phyloP scores from a whole-genome alignment of 192 early-diverging fungal species.

The Coemansia sp. region DNA sequence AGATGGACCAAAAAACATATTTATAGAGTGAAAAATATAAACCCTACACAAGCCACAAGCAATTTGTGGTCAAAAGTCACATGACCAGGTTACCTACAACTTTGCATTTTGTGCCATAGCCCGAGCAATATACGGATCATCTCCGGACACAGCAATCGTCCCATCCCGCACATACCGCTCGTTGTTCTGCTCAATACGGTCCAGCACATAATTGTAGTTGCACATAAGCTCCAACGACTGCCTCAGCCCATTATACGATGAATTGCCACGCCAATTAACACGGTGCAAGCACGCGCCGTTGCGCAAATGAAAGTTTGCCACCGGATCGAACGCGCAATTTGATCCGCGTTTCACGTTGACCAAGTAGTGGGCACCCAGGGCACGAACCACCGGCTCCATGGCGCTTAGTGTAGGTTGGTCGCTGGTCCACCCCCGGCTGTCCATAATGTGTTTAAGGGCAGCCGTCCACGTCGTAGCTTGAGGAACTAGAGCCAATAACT shows the following conservation, averaged over 20 bases:
- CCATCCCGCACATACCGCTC: conserved; percentile 67
- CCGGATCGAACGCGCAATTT: conserved; percentile 77
- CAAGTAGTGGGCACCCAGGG: conserved; percentile 50
- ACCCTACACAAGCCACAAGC: background rate
- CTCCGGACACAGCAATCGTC: conserved; percentile 56
- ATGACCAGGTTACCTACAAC: conserved; percentile 18
- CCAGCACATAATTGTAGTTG: conserved; percentile 85
- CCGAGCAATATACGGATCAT: conserved; percentile 30
- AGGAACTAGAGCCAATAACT: conserved; percentile 22
- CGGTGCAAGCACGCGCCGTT: conserved; percentile 89
- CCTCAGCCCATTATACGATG: conserved; percentile 73
- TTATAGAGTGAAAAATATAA: no score
- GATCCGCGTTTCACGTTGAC: conserved; percentile 32
- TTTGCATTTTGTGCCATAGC: conserved; percentile 12
- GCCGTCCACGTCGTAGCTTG: conserved; percentile 35
- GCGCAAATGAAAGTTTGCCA: conserved; percentile 93
- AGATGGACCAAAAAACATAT: no score
- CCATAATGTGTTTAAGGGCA: conserved; percentile 37
- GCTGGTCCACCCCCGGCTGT: conserved; percentile 46
- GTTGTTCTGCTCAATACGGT: conserved; percentile 80
- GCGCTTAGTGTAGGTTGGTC: conserved; percentile 32
- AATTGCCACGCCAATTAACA: conserved; percentile 87
- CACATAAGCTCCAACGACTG: conserved; percentile 94
- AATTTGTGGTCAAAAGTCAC: conserved; percentile 6
- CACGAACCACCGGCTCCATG: conserved; percentile 44